Percentiles rank a stretch among this genome's conserved stretches.
Conservation (phyloP, 208 protist genomes). For the Leishmania amazonensis region DNA sequence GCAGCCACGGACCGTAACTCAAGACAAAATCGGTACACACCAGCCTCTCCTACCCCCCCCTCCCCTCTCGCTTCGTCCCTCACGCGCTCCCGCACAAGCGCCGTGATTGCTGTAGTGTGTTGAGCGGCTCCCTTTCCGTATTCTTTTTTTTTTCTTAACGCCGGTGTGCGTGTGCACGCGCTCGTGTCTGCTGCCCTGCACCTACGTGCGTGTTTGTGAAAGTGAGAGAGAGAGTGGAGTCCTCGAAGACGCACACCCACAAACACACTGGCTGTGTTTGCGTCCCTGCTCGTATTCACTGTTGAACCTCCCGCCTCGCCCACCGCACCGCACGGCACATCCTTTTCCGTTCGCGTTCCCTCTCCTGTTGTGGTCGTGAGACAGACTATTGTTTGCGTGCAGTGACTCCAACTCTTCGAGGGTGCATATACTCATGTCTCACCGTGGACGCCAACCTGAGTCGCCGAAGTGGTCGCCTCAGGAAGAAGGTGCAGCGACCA, state of each 20-base stretch:
- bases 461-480: background rate
- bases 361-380: background rate
- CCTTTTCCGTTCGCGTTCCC: background rate
- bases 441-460: background rate
- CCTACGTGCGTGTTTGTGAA: too few species aligned
- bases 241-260: too few species aligned
- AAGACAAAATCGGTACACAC: background rate
- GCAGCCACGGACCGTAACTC: too few species aligned
- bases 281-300: too few species aligned
- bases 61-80: background rate
- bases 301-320: background rate
- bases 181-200: background rate
- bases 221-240: too few species aligned
- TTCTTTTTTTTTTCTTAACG: background rate
- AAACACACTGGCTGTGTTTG: too few species aligned
- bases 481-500: constrained; percentile 1
- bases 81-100: background rate
- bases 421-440: background rate
- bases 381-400: background rate
- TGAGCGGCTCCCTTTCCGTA: background rate
- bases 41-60: background rate
- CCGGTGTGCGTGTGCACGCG: background rate
- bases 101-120: background rate
- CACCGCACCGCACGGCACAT: background rate
- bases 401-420: background rate